Evolutionary conservation across 2,329 filamentous ascomycete species (phyloP), one percentile per base, ranked within the genome.

Genomic region (Colletotrichum agaves): DNA sequence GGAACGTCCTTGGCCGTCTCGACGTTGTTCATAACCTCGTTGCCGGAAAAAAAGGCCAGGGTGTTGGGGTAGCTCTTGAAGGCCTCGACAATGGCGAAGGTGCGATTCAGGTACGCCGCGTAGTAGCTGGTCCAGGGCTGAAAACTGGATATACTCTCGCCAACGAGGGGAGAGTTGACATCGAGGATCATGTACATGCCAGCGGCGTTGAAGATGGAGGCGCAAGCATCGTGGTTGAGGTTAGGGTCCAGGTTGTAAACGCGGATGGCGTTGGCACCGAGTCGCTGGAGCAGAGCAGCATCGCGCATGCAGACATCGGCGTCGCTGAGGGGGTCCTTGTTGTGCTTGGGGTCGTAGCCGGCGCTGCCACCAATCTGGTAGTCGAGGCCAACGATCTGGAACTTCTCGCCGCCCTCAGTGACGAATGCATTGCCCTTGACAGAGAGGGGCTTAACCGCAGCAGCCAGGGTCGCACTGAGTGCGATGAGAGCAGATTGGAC

Each of bases 1-100:
- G 91, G 91, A 37, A 88, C 88, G 60, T 78, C 79, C 60, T 83
- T 79, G 70, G 87, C 90, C 41, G 87, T 90, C 49, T 83, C 76
- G 57, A 87, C 82, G 71, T 90, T 83, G 78, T 91, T 90, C 79
- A 93, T 92, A 74, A 93, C 90, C 80, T 94, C 91, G 78, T 94
- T 94, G 65, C 89, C 91, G 50, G 91, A 90, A 83, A 93, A 94
- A 86, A 91, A 94, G 64, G 86, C 82, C n/a, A 90, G 81, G 11
- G 87, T 88, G 80, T 91, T 91, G 74, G 88, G 88, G 75, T 90
- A 91, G 79, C 80, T 82, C 81, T 87, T 87, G 81, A 91, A 91
- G 43, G 88, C 87, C 80, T 91, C 88, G 27, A 90, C 87, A 55
- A 91, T 83, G 68, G 87, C 87, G 75, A 91, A 91, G 44, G 88